phyloP scores from a whole-genome alignment of 306 rosid genomes.

The Aeschynomene evenia region DNA sequence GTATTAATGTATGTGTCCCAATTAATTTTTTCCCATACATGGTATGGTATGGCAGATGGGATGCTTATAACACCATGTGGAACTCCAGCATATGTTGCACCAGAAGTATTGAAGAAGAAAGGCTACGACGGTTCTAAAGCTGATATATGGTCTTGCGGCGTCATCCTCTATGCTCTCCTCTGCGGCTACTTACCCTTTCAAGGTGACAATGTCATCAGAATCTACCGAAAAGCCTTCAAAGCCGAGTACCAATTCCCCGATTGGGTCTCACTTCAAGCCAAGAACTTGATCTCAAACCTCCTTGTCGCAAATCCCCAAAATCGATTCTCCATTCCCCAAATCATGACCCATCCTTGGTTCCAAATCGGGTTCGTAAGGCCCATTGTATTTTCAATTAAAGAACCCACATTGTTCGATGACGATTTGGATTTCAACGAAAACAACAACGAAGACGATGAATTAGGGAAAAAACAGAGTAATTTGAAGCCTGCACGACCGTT shows the following conservation, averaged over 20 bases:
- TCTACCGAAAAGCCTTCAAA: conserved; percentile 65
- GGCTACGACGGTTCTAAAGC: conserved; percentile 83
- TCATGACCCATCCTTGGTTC: conserved; percentile 66
- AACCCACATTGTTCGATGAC: neutral
- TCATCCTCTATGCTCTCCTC: conserved; percentile 62
- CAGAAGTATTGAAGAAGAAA: conserved; percentile 66
- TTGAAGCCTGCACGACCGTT: conserved; percentile 55
- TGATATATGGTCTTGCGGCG: conserved; percentile 87
- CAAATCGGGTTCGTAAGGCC: conserved; percentile 49
- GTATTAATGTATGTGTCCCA: too few species aligned
- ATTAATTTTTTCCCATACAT: neutral
- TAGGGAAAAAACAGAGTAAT: neutral
- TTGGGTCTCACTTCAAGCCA: conserved; percentile 63
- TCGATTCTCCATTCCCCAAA: conserved; percentile 53
- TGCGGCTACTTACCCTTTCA: conserved; percentile 69
- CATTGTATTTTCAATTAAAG: conserved; percentile 43
- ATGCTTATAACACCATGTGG: conserved; percentile 80
- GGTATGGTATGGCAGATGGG: conserved; percentile 59
- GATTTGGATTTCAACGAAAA: conserved; percentile 16
- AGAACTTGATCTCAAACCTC: conserved; percentile 48
- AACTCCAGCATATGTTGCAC: conserved; percentile 88
- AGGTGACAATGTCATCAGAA: conserved; percentile 61
- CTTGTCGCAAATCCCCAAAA: conserved; percentile 62
- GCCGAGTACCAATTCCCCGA: conserved; percentile 57
- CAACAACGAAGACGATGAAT: neutral